These are phyloP conservation scores for Phytophthora sp. DNA, from an alignment of 352 stramenopile genomes.

Conservation along the genomic window DNA sequence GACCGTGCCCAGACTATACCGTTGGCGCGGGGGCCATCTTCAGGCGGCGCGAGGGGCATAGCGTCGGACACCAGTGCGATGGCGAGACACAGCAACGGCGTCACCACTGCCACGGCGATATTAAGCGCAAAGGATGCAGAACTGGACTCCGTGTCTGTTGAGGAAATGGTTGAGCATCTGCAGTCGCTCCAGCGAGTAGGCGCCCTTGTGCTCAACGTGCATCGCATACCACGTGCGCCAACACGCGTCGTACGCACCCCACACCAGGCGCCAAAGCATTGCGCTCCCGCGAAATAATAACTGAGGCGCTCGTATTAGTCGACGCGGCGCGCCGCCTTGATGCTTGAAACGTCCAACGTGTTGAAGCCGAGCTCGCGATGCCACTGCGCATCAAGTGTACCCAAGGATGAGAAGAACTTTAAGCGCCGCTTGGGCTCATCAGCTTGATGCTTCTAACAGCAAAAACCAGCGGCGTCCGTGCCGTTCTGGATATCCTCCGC, in stretches of 20 bases:
- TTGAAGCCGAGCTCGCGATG: no score
- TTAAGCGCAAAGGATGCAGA: background rate
- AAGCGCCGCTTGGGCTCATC: no score
- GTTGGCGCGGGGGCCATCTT: constrained; percentile 14
- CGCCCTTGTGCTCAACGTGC: constrained; percentile 27
- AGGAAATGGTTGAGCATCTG: constrained; percentile 18
- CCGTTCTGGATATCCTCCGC: constrained; percentile 1
- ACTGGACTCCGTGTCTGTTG: background rate
- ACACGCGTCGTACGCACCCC: constrained; percentile 4
- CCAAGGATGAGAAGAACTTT: background rate
- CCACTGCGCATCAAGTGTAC: no score
- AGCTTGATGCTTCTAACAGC: background rate
- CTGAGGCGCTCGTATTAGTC: no score
- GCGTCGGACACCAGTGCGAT: constrained; percentile 14
- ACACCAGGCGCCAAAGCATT: constrained; percentile 8
- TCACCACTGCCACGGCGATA: background rate
- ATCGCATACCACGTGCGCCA: constrained; percentile 10
- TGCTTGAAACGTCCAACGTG: no score
- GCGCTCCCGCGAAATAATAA: no score
- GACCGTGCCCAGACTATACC: constrained; percentile 14
- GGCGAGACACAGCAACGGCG: constrained; percentile 16
- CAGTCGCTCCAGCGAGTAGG: constrained; percentile 22
- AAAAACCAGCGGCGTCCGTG: background rate
- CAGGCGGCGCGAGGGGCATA: constrained; percentile 14
- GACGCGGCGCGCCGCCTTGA: no score